Base-by-base conservation (phyloP, 2,329 filamentous ascomycete genomes). In the Nemania sp. region DNA sequence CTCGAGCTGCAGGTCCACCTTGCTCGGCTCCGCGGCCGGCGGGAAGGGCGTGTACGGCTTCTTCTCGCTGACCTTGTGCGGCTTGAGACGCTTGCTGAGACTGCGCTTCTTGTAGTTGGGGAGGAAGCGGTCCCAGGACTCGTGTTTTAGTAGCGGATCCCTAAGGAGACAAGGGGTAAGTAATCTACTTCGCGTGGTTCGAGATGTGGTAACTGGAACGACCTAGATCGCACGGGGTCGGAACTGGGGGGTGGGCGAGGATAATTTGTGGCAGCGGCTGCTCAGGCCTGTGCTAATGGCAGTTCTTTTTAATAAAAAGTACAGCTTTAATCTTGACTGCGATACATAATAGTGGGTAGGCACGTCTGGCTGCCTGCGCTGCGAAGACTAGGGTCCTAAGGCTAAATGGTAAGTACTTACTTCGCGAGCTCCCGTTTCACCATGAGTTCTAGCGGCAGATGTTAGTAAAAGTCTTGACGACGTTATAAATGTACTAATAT, bases 21-120 rank as follows among this genome's bases (percentile, higher is more conserved):
- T 99, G 89, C 94, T 98, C 92, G 97, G 97, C 86, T 99, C 95
- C 73, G 94, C 94, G 51, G 94, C 89, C 6, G 96, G 96, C 56
- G 96, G 96, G 90, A 99, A 99, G 10, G 96, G 95, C 72, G 97
- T 99, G 85, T 98, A 99, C 13, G 86, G 82, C 87, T 97, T 98
- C 88, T 99, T 99, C 85, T 99, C 94, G 62, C 89, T 93, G 78
- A 99, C 90, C 77, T 93, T 93, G 85, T 89, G 88, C 0, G 96
- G 97, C 74, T 90, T 89, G 73, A 89, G 88, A 73, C 96, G 88
- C 84, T 94, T 94, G 83, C 89, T 94, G 72, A 98, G 87, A 64
- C 91, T 95, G 77, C 93, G 90, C 85, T 93, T 97, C 88, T 97
- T 97, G 86, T 98, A 98, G 80, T 99, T 94, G 58, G 96, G 96